Base-by-base conservation (phyloP, 208 protist species). In the Crithidia sp. region DNA sequence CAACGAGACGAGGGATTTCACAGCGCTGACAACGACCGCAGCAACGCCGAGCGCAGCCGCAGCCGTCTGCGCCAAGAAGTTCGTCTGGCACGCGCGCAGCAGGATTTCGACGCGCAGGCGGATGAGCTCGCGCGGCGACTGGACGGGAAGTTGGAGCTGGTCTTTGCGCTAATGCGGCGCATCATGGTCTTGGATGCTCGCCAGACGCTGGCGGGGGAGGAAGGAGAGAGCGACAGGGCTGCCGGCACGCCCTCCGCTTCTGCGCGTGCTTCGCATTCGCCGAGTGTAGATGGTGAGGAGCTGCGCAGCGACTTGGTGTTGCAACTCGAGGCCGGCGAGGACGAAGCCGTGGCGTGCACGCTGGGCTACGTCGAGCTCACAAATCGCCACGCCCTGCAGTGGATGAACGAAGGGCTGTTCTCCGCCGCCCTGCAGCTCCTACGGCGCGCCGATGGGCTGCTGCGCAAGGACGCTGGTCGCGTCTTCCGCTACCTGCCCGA, bases 381-480 rank as follows among this genome's bases (percentile, higher is more conserved):
- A 19, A 79, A 74, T 49, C 74, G 74, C 3, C 62, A 79, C 45
- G 89, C 86, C 8, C 76, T 96, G 56, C 76, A 84, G 70, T 78
- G 74, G 54, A 77, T 94, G 17, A 96, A 94, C 69, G 69, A 84
- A 37, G 69, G 74, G 28, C 77, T 86, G 2, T 91, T 83, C 53
- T 90, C 89, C 10, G 63, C 80, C 8, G 83, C 89, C 10, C 74
- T 93, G 63, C 68, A 90, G 70, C 67, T 84, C 14, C 74, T 96
- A 52, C 65, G 82, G 14, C 56, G 62, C 5, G 80, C 74, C 0
- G 87, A 89, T 10, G 60, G 64, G 0, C 72, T 91, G 17, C 75
- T 82, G 55, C 63, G 81, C 60, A 77, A 68, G 40, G 74, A 77
- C 16, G 82, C 82, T 12, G 87, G 87, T 17, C 83, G 77, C 17